A percentile compares a stretch with the other conserved stretches of the same genome.
These are phyloP conservation scores for Vanrija humicola DNA, from an alignment of 1,284 basidiomycete genomes.

Conservation along the genomic window DNA sequence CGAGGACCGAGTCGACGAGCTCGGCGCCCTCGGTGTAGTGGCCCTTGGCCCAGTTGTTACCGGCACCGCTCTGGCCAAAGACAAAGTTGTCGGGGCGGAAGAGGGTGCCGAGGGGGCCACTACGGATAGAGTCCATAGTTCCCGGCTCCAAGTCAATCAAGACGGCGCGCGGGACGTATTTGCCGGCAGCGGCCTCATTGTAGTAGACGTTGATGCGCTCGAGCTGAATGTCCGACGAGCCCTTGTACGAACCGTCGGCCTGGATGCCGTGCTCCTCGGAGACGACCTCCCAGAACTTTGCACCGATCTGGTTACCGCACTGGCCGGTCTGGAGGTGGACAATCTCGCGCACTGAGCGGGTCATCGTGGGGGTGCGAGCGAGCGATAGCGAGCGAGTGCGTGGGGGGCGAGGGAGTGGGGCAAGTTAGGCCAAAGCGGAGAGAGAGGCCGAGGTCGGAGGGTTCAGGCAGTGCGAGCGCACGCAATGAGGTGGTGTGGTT, in stretches of 20 bases:
- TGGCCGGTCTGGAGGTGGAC: conserved; percentile 94
- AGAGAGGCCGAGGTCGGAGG: neutral
- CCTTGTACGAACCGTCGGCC: conserved; percentile 85
- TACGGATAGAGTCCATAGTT: conserved; percentile 91
- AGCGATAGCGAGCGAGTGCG: neutral
- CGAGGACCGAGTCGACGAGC: conserved; percentile 57
- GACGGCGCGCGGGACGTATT: conserved; percentile 95
- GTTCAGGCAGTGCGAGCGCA: too few relatives aligned
- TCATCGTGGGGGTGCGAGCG: conserved; percentile 10
- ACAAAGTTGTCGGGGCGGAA: conserved; percentile 60
- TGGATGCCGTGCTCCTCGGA: conserved; percentile 97
- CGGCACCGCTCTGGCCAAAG: conserved; percentile 57
- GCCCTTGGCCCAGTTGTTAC: conserved; percentile 60
- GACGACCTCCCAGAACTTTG: conserved; percentile 89
- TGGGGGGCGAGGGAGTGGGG: neutral
- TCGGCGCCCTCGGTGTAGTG: conserved; percentile 55
- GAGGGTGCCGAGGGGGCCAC: conserved; percentile 54
- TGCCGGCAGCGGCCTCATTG: conserved; percentile 80
- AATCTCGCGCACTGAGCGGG: conserved; percentile 75
- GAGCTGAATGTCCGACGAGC: conserved; percentile 90
- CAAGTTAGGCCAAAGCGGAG: too few relatives aligned
- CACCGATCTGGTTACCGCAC: conserved; percentile 99
- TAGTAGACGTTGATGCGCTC: conserved; percentile 97
- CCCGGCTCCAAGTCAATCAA: conserved; percentile 93
- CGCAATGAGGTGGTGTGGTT: too few relatives aligned